Evolutionary conservation across 1,284 basidiomycete genomes (phyloP).

Genomic region (Waitea zeae): DNA sequence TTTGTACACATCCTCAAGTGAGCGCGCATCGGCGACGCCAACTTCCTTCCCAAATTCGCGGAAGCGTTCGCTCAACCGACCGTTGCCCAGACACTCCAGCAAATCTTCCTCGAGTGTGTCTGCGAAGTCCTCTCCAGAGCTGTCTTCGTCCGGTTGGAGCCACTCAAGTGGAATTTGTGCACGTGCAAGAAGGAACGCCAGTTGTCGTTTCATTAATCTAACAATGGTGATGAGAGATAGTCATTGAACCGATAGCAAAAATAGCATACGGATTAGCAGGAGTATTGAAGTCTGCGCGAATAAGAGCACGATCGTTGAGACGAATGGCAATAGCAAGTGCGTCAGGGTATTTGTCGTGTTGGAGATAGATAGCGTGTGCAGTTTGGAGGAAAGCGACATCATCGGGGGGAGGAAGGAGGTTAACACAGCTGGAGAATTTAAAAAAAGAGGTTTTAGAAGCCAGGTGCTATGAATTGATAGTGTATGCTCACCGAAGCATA

Average conservation of each 20-base stretch:
- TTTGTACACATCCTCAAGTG: slow-evolving; percentile 96
- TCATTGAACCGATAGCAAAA: background rate
- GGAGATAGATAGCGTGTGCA: slow-evolving; percentile 82
- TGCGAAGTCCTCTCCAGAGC: slow-evolving; percentile 34
- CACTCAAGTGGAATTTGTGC: slow-evolving; percentile 87
- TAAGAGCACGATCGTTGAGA: slow-evolving; percentile 67
- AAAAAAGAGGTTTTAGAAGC: slow-evolving; percentile 1
- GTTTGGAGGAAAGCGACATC: slow-evolving; percentile 84
- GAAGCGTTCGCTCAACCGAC: slow-evolving; percentile 74
- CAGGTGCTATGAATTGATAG: slow-evolving; percentile 9
- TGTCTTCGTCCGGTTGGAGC: slow-evolving; percentile 51
- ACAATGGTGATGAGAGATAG: slow-evolving; percentile 4
- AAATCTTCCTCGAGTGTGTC: slow-evolving; percentile 69
- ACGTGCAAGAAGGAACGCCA: slow-evolving; percentile 87
- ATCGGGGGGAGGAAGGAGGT: slow-evolving; percentile 85
- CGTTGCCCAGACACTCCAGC: slow-evolving; percentile 72
- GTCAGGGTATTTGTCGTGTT: slow-evolving; percentile 82
- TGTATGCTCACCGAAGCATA: slow-evolving; percentile 88
- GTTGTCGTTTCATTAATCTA: slow-evolving; percentile 87
- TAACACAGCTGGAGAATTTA: slow-evolving; percentile 54
- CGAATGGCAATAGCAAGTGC: slow-evolving; percentile 81
- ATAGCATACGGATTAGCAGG: slow-evolving; percentile 65
- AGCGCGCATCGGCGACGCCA: slow-evolving; percentile 80
- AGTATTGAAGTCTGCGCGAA: slow-evolving; percentile 74
- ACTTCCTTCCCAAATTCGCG: slow-evolving; percentile 90